Evolutionary conservation across 2,329 filamentous ascomycete genomes (phyloP).

Genomic region (Triangularia verruculosa): DNA sequence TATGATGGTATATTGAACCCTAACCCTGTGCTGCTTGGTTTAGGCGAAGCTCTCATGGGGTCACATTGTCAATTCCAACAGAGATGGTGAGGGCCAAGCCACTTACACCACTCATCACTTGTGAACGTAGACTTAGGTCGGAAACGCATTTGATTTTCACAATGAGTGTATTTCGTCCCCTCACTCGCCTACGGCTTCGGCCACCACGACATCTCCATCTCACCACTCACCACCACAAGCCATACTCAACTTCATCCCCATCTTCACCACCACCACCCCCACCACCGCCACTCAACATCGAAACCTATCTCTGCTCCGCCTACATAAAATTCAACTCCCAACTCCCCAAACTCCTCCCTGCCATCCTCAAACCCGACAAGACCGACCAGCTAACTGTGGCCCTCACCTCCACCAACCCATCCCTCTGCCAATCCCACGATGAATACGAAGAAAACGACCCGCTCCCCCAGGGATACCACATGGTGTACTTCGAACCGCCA

Average conservation of each 20-base stretch:
- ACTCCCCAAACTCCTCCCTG: conserved; percentile 34
- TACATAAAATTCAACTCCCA: conserved; percentile 10
- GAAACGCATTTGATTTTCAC: too few relatives aligned
- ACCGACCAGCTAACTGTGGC: conserved; percentile 64
- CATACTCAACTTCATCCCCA: background rate
- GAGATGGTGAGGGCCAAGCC: background rate
- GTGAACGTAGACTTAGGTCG: background rate
- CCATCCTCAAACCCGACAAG: conserved; percentile 54
- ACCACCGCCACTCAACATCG: background rate
- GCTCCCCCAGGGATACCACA: conserved; percentile 69
- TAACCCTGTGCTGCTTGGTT: background rate
- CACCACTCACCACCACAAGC: background rate
- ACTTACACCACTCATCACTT: background rate
- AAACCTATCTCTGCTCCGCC: conserved; percentile 1
- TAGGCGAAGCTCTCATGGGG: too few relatives aligned
- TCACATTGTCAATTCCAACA: too few relatives aligned
- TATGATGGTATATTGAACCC: background rate
- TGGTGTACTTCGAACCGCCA: conserved; percentile 78
- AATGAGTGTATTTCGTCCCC: background rate
- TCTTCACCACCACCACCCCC: background rate
- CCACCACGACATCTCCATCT: background rate
- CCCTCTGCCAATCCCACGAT: background rate
- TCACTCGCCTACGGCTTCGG: background rate
- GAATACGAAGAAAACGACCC: conserved; percentile 1
- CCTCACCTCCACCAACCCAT: conserved; percentile 39